Evolutionary conservation across 208 protist species (phyloP).

Genomic region (Tritrichomonas foetus): DNA sequence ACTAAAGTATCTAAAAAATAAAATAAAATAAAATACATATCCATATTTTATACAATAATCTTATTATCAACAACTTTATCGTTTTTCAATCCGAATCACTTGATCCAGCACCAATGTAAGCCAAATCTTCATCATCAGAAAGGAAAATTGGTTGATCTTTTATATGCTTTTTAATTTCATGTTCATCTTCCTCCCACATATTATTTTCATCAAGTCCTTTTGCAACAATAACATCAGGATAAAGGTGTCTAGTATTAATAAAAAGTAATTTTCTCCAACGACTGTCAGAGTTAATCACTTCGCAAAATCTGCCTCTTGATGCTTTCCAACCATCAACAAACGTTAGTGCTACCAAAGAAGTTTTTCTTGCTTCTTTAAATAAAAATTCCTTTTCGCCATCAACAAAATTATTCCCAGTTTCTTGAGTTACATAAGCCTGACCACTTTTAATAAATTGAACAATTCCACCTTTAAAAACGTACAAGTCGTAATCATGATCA

Average conservation of each 20-base stretch:
- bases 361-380: not conserved
- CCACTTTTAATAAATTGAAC: not conserved
- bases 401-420: not conserved
- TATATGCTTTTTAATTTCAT: no score
- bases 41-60: no score
- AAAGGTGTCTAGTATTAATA: not conserved
- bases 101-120: no score
- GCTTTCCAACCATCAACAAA: slow-evolving; percentile 10
- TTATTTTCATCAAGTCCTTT: no score
- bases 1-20: no score
- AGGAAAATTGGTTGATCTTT: no score
- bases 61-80: no score
- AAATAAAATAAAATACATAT: no score
- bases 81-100: no score
- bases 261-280: not conserved
- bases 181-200: no score
- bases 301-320: not conserved
- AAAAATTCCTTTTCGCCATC: slow-evolving; percentile 13
- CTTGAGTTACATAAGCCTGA: not conserved
- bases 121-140: no score
- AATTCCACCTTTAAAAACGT: not conserved
- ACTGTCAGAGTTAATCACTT: not conserved
- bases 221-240: no score
- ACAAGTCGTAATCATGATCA: not conserved
- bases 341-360: not conserved